Percentiles rank a stretch among this genome's conserved stretches.
These are phyloP conservation scores for Nigrograna mackinnonii DNA, from an alignment of 2,329 filamentous ascomycete genomes.

Conservation along the genomic window DNA sequence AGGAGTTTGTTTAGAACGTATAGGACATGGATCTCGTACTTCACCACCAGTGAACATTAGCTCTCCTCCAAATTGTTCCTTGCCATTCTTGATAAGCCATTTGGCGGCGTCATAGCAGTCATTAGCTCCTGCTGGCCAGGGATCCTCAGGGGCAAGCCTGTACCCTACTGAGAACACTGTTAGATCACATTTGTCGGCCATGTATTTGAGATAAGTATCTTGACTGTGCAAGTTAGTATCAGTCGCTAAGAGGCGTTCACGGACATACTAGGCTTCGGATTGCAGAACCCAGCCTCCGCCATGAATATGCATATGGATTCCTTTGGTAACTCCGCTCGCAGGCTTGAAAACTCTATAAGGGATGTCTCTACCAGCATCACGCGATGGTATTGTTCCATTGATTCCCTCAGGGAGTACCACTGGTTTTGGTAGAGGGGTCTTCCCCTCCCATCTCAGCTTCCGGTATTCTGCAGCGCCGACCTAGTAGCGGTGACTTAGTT, in stretches of 20 bases:
- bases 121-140: conserved; percentile 57
- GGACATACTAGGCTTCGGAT: conserved; percentile 40
- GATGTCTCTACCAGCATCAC: conserved; percentile 55
- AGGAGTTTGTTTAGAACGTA: neutral
- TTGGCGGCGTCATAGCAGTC: conserved; percentile 63
- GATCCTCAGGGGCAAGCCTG: conserved; percentile 62
- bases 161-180: conserved; percentile 62
- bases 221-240: conserved; percentile 33
- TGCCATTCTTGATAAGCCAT: conserved; percentile 55
- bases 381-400: conserved; percentile 55
- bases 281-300: conserved; percentile 55
- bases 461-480: conserved; percentile 59
- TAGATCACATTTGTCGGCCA: conserved; percentile 53
- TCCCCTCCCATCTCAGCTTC: conserved; percentile 56
- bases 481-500: conserved; percentile 34
- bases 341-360: conserved; percentile 58
- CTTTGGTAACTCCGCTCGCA: conserved; percentile 47
- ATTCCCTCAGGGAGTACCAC: conserved; percentile 50
- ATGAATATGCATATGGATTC: conserved; percentile 60
- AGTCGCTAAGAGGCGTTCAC: neutral
- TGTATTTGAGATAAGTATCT: conserved; percentile 52
- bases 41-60: conserved; percentile 46
- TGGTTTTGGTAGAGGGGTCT: conserved; percentile 55
- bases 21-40: conserved; percentile 30
- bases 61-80: conserved; percentile 45